A percentile compares a stretch with the other conserved stretches of the same genome.
Evolutionary conservation across 2,329 filamentous ascomycete species (phyloP).

Genomic region (Scedosporium boydii): DNA sequence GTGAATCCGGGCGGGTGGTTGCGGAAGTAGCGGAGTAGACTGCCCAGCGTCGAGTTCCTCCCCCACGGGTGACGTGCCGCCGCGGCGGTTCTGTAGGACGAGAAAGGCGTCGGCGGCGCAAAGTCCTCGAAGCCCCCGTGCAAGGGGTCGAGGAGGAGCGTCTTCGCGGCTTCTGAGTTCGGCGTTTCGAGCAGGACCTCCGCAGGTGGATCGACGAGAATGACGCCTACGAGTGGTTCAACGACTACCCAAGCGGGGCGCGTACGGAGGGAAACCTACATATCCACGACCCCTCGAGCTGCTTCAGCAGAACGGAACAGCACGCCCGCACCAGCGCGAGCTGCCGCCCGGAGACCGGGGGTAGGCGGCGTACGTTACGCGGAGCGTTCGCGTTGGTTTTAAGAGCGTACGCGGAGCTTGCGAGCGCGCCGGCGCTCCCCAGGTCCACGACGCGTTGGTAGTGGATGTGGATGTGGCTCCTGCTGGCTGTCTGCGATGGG

Average conservation of each 20-base stretch:
- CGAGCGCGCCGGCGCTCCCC: conserved; percentile 5
- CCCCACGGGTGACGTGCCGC: background rate
- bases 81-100: background rate
- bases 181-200: background rate
- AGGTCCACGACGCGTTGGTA: conserved; percentile 12
- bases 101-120: background rate
- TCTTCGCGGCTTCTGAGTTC: background rate
- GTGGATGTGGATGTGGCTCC: conserved; percentile 11
- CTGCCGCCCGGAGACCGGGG: background rate
- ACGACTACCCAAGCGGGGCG: background rate
- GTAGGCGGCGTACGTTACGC: background rate
- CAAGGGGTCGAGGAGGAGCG: background rate
- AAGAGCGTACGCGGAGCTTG: background rate
- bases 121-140: background rate
- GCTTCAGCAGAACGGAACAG: background rate
- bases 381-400: background rate
- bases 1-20: background rate
- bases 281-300: background rate
- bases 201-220: background rate
- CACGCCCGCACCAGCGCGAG: background rate
- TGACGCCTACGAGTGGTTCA: background rate
- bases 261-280: background rate
- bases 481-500: conserved; percentile 10
- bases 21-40: background rate
- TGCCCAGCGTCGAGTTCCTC: background rate